Evolutionary conservation across 2,329 filamentous ascomycete species (phyloP).

Genomic region (Penicillium sp.): DNA sequence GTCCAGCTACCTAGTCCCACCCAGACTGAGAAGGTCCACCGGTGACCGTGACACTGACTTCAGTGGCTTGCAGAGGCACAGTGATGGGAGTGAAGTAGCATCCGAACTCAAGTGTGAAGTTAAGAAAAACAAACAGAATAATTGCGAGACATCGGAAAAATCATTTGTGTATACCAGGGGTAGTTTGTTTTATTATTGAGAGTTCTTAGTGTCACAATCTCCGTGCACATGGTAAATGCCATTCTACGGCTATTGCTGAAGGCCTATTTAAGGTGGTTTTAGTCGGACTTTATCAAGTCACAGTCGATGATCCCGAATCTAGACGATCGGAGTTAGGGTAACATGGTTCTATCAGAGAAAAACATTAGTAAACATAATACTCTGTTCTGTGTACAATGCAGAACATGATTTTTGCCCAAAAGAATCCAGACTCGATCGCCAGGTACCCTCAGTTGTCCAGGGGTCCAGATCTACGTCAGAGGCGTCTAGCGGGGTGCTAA

Average conservation of each 20-base stretch:
- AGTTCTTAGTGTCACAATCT: slow-evolving; percentile 2
- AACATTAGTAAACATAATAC: too few species aligned
- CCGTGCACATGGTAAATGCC: neutral
- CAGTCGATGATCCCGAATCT: too few species aligned
- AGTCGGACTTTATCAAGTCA: too few species aligned
- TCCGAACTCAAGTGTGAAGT: neutral
- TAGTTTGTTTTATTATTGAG: slow-evolving; percentile 4
- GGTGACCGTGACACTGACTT: neutral
- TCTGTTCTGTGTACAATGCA: neutral
- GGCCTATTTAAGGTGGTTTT: neutral
- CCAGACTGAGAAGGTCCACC: neutral
- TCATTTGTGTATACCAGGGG: slow-evolving; percentile 10
- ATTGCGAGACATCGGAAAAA: slow-evolving; percentile 10
- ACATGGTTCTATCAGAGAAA: too few species aligned
- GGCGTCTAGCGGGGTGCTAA: slow-evolving; percentile 9
- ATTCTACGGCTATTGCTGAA: slow-evolving; percentile 1
- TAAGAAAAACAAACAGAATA: neutral
- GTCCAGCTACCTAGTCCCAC: neutral
- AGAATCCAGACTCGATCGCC: slow-evolving; percentile 21
- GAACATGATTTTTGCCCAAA: neutral
- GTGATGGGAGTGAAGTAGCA: neutral
- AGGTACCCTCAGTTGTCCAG: slow-evolving; percentile 11
- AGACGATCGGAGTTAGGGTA: too few species aligned
- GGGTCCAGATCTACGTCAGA: slow-evolving; percentile 19
- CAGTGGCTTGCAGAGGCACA: slow-evolving; percentile 2